phyloP scores from a whole-genome alignment of 2,329 filamentous ascomycete genomes.

The Rutstroemia sp. region DNA sequence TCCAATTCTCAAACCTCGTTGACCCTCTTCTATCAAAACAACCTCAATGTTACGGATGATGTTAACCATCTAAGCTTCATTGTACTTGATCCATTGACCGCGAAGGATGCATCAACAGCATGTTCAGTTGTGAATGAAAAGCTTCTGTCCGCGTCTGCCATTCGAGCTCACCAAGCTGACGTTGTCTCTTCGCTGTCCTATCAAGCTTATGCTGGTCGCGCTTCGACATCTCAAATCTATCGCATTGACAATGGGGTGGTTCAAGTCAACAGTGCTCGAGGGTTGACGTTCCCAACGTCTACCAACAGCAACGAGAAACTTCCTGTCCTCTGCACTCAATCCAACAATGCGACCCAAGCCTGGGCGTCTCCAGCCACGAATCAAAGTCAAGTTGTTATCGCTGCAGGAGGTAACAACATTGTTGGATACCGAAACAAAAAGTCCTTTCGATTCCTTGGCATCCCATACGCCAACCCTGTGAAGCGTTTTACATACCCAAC shows the following conservation, averaged over 20 bases:
- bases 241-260: constrained; percentile 36
- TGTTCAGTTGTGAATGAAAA: constrained; percentile 41
- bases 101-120: constrained; percentile 33
- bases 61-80: constrained; percentile 44
- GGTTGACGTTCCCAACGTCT: constrained; percentile 30
- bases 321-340: constrained; percentile 45
- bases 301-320: constrained; percentile 28
- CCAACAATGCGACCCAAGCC: constrained; percentile 30
- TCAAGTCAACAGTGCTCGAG: constrained; percentile 27
- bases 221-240: constrained; percentile 32
- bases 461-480: constrained; percentile 22
- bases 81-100: constrained; percentile 37
- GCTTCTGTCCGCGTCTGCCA: constrained; percentile 35
- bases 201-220: constrained; percentile 35
- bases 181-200: constrained; percentile 40
- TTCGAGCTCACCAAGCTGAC: constrained; percentile 37
- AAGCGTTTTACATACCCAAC: constrained; percentile 33
- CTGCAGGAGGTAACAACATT: constrained; percentile 38
- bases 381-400: constrained; percentile 34
- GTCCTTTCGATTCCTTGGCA: constrained; percentile 35
- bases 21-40: constrained; percentile 46
- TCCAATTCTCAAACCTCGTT: constrained; percentile 37
- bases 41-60: constrained; percentile 45
- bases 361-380: constrained; percentile 29
- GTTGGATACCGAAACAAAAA: constrained; percentile 46